phyloP scores from a whole-genome alignment of 1,284 basidiomycete genomes.

The Cutaneotrichosporon cavernicola region DNA sequence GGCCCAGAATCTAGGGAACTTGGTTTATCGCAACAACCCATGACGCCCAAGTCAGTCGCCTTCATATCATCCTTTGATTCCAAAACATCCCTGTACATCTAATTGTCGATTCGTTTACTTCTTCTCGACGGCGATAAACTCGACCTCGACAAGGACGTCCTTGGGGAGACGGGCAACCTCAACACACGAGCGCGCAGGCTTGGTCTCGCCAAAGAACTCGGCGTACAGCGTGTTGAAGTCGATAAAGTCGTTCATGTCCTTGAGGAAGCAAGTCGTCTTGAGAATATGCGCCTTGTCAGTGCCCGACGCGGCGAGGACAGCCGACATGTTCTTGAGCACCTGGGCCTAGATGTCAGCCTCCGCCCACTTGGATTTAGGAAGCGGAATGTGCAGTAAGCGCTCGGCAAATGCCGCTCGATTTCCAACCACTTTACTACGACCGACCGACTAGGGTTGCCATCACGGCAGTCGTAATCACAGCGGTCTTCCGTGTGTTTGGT shows the following conservation, averaged over 20 bases:
- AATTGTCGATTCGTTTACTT: conserved; percentile 9
- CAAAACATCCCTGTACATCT: conserved; percentile 1
- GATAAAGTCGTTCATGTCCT: conserved; percentile 86
- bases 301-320: conserved; percentile 78
- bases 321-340: conserved; percentile 80
- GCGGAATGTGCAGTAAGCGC: background rate
- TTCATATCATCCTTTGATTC: background rate
- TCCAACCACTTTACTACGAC: background rate
- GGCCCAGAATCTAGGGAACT: no score
- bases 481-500: background rate
- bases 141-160: conserved; percentile 85
- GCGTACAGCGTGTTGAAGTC: conserved; percentile 73
- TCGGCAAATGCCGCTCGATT: background rate
- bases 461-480: background rate
- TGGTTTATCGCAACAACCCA: no score
- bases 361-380: background rate
- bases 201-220: conserved; percentile 80
- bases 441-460: background rate
- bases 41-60: no score
- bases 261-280: conserved; percentile 90
- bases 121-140: conserved; percentile 66
- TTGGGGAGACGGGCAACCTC: conserved; percentile 75
- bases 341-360: conserved; percentile 57
- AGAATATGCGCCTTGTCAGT: conserved; percentile 73
- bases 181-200: conserved; percentile 87